A percentile compares a stretch with the other conserved stretches of the same genome.
phyloP scores from a whole-genome alignment of 106 monocot genomes.

The Ottelia alismoides region DNA sequence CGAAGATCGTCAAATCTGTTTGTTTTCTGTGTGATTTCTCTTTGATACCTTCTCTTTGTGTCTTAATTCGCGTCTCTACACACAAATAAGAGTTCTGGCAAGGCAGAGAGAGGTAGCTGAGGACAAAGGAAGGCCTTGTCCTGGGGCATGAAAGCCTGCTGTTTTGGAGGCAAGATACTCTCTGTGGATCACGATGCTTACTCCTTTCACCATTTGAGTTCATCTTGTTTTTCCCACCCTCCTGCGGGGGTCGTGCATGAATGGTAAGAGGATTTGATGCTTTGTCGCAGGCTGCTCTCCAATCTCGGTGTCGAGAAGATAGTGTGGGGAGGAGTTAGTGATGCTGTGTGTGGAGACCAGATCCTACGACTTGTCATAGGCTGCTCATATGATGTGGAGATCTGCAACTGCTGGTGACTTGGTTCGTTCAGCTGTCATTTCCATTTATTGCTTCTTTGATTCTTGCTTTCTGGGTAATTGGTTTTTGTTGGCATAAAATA shows the following conservation, averaged over 20 bases:
- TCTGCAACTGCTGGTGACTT: slow-evolving; percentile 1
- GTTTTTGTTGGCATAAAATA: neutral
- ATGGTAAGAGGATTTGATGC: neutral
- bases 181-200: neutral
- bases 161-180: neutral
- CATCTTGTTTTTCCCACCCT: neutral
- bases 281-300: neutral
- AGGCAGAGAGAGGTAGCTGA: neutral
- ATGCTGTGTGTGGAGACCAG: neutral
- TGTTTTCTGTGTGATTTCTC: neutral
- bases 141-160: neutral
- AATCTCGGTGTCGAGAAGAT: neutral
- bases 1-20: neutral
- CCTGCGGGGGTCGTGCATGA: neutral
- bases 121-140: neutral
- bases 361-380: too few relatives aligned
- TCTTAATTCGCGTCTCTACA: neutral
- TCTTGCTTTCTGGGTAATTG: neutral
- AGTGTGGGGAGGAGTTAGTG: neutral
- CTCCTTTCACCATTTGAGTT: neutral
- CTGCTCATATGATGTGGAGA: slow-evolving; percentile 5
- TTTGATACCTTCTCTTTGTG: neutral
- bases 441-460: neutral
- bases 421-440: slow-evolving; percentile 8
- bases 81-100: neutral